Evolutionary conservation across 1,139 yeast species (phyloP).

Genomic region (Candida anutae): DNA sequence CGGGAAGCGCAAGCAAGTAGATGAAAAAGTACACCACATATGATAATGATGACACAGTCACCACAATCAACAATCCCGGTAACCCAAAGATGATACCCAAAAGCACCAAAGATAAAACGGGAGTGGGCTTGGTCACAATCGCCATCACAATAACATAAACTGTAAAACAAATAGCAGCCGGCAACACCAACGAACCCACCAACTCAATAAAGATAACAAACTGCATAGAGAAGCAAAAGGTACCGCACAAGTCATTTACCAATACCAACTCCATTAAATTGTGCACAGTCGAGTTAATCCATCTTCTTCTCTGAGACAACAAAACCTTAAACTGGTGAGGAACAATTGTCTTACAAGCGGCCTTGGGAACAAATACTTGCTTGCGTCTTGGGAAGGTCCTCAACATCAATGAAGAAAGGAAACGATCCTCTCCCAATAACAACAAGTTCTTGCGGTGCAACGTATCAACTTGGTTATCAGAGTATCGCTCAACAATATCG

Average conservation of each 20-base stretch:
- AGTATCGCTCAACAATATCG: conserved; percentile 89
- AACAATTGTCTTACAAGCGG: conserved; percentile 90
- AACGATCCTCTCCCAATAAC: conserved; percentile 91
- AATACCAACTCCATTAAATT: conserved; percentile 85
- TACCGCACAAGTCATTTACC: conserved; percentile 91
- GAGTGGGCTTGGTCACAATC: conserved; percentile 75
- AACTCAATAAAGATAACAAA: conserved; percentile 83
- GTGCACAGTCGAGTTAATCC: conserved; percentile 97
- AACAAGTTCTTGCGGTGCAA: conserved; percentile 85
- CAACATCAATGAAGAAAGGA: conserved; percentile 80
- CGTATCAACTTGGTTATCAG: conserved; percentile 82
- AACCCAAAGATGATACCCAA: conserved; percentile 81
- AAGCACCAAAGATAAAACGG: conserved; percentile 68
- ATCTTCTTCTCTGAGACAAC: conserved; percentile 92
- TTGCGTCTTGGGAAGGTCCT: conserved; percentile 89
- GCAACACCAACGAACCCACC: conserved; percentile 84
- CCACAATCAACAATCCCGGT: conserved; percentile 81
- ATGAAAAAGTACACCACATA: conserved; percentile 78
- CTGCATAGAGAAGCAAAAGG: conserved; percentile 96
- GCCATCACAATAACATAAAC: conserved; percentile 73
- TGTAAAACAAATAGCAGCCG: conserved; percentile 87
- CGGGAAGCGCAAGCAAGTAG: conserved; percentile 76
- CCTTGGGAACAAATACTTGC: conserved; percentile 90
- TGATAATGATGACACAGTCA: conserved; percentile 74
- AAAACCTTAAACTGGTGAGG: conserved; percentile 78